Percentiles rank a stretch among this genome's conserved stretches.
These are phyloP conservation scores for Rubroboletus pulcherrimus DNA, from an alignment of 768 basidiomycete genomes.

Conservation along the genomic window DNA sequence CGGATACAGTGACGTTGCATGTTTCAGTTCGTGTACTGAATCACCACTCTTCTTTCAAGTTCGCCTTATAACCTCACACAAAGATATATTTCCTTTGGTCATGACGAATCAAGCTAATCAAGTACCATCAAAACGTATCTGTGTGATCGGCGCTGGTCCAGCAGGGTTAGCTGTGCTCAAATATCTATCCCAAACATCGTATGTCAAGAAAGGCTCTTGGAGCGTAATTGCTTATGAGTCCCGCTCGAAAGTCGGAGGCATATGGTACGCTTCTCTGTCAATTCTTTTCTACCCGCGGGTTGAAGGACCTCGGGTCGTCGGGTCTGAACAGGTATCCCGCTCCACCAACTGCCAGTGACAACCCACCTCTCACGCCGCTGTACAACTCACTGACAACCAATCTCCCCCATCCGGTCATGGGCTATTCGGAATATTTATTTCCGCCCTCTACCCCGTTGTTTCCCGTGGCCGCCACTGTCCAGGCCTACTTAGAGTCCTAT, in stretches of 20 bases:
- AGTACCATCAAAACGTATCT: constrained; percentile 42
- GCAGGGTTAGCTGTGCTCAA: constrained; percentile 70
- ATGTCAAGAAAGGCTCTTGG: constrained; percentile 62
- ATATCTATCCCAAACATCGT: constrained; percentile 53
- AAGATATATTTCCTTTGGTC: neutral
- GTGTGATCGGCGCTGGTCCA: constrained; percentile 76
- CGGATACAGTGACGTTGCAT: neutral
- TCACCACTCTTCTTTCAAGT: neutral
- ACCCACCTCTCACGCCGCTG: constrained; percentile 62
- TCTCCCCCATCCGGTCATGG: constrained; percentile 76
- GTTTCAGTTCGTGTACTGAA: neutral
- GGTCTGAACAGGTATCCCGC: constrained; percentile 50
- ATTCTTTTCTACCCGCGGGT: neutral
- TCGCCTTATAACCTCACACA: neutral
- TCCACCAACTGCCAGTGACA: constrained; percentile 33
- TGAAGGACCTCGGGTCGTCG: neutral
- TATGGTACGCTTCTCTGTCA: constrained; percentile 53
- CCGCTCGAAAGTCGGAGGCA: constrained; percentile 62
- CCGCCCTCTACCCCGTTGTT: constrained; percentile 71
- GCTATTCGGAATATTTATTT: constrained; percentile 58
- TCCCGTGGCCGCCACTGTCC: constrained; percentile 58
- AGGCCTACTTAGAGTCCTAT: constrained; percentile 67
- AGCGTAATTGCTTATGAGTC: constrained; percentile 59
- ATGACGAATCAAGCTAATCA: constrained; percentile 8
- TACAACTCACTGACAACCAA: constrained; percentile 85